Percentiles rank a stretch among this genome's conserved stretches.
Conservation (phyloP, 2,329 filamentous ascomycete genomes). For the Xylaria sp. region DNA sequence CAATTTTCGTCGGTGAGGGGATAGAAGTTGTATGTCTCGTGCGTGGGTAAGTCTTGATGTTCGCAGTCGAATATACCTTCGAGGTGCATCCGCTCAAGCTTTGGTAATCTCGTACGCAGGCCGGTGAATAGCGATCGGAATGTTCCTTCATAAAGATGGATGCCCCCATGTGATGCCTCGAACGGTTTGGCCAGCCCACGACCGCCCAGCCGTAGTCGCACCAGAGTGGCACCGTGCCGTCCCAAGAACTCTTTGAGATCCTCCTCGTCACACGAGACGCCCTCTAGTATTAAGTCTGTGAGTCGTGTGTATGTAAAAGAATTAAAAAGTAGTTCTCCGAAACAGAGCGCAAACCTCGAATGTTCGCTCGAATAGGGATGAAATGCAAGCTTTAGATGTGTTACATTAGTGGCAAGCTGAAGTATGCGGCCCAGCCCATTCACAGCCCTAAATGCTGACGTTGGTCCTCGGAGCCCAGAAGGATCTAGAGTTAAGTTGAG, state of each 20-base stretch:
- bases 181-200: constrained; percentile 48
- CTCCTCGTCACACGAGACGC: constrained; percentile 50
- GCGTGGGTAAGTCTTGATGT: constrained; percentile 43
- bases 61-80: constrained; percentile 54
- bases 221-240: constrained; percentile 47
- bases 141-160: constrained; percentile 52
- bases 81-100: constrained; percentile 50
- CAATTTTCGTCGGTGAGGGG: constrained; percentile 50
- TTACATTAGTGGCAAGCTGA: constrained; percentile 46
- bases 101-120: constrained; percentile 45
- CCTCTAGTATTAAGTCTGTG: constrained; percentile 50
- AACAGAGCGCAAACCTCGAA: constrained; percentile 49
- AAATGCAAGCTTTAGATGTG: constrained; percentile 49
- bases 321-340: constrained; percentile 47
- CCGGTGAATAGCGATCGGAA: constrained; percentile 51
- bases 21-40: constrained; percentile 51
- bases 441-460: constrained; percentile 47
- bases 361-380: constrained; percentile 47
- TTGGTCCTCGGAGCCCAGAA: constrained; percentile 45
- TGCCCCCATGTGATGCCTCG: constrained; percentile 49
- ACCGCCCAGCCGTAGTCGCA: constrained; percentile 52
- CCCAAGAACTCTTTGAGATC: constrained; percentile 51
- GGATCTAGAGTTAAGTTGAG: constrained; percentile 50
- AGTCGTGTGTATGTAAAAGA: constrained; percentile 48
- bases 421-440: constrained; percentile 52